A percentile compares a stretch with the other conserved stretches of the same genome.
Conservation (phyloP, 140 eudicot genomes). For the Senecio squalidus region DNA sequence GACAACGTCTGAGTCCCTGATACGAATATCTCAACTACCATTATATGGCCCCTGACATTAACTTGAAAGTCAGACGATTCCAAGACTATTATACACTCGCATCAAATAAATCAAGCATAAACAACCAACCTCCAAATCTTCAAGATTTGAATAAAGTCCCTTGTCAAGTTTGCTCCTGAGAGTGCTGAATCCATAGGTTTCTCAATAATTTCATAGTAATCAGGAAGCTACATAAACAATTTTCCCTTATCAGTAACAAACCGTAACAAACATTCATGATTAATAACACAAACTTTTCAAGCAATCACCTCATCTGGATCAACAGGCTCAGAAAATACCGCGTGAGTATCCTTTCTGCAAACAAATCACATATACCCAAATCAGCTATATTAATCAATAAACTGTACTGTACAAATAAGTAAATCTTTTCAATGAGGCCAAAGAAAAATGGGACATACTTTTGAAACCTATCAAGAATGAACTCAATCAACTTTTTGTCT, state of each 20-base stretch:
- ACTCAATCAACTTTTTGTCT: slow-evolving; percentile 90
- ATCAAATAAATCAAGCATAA: slow-evolving; percentile 9
- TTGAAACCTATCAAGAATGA: slow-evolving; percentile 98
- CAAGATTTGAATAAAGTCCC: slow-evolving; percentile 56
- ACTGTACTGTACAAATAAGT: slow-evolving; percentile 18
- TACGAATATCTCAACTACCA: not conserved
- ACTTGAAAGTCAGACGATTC: not conserved
- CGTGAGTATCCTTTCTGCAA: slow-evolving; percentile 94
- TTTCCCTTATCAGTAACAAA: slow-evolving; percentile 19
- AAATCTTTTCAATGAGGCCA: slow-evolving; percentile 20
- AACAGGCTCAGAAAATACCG: slow-evolving; percentile 91
- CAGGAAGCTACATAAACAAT: slow-evolving; percentile 71
- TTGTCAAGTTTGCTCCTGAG: slow-evolving; percentile 68
- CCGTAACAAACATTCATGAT: slow-evolving; percentile 5
- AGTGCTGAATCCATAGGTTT: slow-evolving; percentile 94
- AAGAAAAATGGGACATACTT: slow-evolving; percentile 54
- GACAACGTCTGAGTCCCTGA: not conserved
- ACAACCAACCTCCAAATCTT: slow-evolving; percentile 84
- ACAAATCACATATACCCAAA: slow-evolving; percentile 15
- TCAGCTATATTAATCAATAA: slow-evolving; percentile 2
- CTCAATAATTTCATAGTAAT: slow-evolving; percentile 78
- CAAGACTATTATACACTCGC: not conserved
- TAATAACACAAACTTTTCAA: slow-evolving; percentile 13
- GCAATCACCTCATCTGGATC: slow-evolving; percentile 76
- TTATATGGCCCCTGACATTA: no score